A percentile compares a stretch with the other conserved stretches of the same genome.
Evolutionary conservation across 495 filamentous ascomycete species (phyloP).

Genomic region (Letharia lupina): DNA sequence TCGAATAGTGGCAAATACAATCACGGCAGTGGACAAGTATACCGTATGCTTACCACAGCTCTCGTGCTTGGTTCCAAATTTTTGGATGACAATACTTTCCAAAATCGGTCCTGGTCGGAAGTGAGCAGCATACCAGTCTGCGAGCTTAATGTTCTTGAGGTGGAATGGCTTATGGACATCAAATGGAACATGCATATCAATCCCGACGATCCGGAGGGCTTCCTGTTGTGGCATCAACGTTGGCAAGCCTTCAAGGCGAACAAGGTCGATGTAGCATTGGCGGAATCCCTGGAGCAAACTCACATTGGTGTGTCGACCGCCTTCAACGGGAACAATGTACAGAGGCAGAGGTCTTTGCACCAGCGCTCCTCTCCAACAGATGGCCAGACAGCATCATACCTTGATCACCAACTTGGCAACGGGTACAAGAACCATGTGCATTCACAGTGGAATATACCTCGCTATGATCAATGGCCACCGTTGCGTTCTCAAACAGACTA

Average conservation of each 20-base stretch:
- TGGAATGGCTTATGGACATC: slow-evolving; percentile 82
- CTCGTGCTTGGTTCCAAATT: slow-evolving; percentile 96
- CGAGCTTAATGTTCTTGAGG: slow-evolving; percentile 84
- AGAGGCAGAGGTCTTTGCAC: slow-evolving; percentile 31
- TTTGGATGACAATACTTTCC: slow-evolving; percentile 96
- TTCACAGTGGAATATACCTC: slow-evolving; percentile 35
- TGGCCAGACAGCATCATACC: not conserved
- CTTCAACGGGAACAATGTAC: slow-evolving; percentile 41
- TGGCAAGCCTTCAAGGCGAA: slow-evolving; percentile 74
- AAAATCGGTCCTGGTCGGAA: slow-evolving; percentile 98
- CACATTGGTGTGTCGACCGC: slow-evolving; percentile 46
- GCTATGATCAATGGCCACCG: slow-evolving; percentile 47
- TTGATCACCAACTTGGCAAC: slow-evolving; percentile 25
- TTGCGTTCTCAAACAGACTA: slow-evolving; percentile 47
- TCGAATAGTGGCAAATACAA: slow-evolving; percentile 48
- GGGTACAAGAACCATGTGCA: slow-evolving; percentile 29
- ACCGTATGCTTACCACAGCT: slow-evolving; percentile 82
- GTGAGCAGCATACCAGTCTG: slow-evolving; percentile 84
- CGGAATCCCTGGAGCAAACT: slow-evolving; percentile 49
- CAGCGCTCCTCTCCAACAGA: slow-evolving; percentile 14
- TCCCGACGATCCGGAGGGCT: slow-evolving; percentile 62
- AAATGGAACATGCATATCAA: slow-evolving; percentile 80
- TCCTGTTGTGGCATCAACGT: slow-evolving; percentile 69
- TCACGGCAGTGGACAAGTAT: slow-evolving; percentile 64
- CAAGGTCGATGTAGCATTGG: slow-evolving; percentile 46